Base-by-base conservation (phyloP, 495 filamentous ascomycete genomes). In the Neurospora tetraspora region DNA sequence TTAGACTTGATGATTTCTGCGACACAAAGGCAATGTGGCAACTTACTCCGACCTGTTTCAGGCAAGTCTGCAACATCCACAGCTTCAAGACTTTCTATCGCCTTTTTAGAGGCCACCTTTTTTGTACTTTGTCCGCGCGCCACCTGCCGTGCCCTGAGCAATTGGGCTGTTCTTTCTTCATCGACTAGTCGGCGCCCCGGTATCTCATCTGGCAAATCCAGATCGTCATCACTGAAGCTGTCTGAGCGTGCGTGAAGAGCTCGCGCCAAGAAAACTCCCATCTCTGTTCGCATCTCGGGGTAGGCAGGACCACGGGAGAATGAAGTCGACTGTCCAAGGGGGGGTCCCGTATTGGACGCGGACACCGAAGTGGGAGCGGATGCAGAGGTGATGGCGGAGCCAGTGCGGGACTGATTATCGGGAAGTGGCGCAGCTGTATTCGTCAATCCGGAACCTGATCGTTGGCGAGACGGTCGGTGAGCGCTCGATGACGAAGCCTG, bases 41-140 rank as follows among this genome's bases (percentile, higher is more conserved):
- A 83, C 86, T 81, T 78, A 88, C 86, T 85, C 74, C 79, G 75
- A 71, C 86, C 86, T 27, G 72, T 78, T 73, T 83, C 85, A 9
- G 82, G 77, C 1, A 88, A 75, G 20, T 80, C 80, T 8, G 78
- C 72, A 6, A 85, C 74, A 31, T 83, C 71, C 7, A 88, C 81
- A 68, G 77, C 81, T 73, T 86, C 79, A 1, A 88, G 80, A 14
- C 83, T 80, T 14, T 76, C 77, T n/a, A 87, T 72, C 2, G 85
- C 83, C 27, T 80, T 81, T 72, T 77, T 84, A 4, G 85, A 85
- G 3, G 85, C 83, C 6, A 88, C 80, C 73, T 85, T 86, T 59
- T 70, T 80, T 4, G 75, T 76, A 65, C 79, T 71, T 53, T 80
- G 81, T 68, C 80, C 85, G 68, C 81, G 82, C 59, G 82, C 73